Conservation (phyloP, 768 basidiomycete species). For the Russula foetens region DNA sequence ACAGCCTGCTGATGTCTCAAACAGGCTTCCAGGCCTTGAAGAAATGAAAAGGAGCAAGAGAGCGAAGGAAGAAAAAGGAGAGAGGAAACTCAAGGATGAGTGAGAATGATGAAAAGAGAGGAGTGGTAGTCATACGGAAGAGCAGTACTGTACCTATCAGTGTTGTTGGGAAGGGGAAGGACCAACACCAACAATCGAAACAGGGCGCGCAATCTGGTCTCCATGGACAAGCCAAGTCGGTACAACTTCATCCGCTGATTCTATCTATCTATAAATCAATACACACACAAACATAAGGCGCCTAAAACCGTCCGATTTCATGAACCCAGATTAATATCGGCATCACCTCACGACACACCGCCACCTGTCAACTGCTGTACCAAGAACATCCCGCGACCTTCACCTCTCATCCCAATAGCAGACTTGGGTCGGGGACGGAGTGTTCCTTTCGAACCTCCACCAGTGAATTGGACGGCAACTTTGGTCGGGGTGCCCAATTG, state of each 20-base stretch:
- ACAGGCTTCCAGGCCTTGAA: conserved; percentile 1
- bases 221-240: background rate
- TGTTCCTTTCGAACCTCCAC: conserved; percentile 25
- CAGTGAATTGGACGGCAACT: conserved; percentile 38
- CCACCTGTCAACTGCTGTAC: conserved; percentile 73
- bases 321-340: too few species aligned
- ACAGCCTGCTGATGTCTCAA: conserved; percentile 14
- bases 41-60: background rate
- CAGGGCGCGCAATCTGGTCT: background rate
- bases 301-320: too few species aligned
- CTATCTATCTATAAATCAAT: conserved; percentile 6
- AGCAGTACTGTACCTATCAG: background rate
- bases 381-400: conserved; percentile 67
- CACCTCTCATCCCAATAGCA: conserved; percentile 68
- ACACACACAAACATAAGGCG: background rate
- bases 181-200: background rate
- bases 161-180: too few species aligned
- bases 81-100: background rate
- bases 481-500: conserved; percentile 70
- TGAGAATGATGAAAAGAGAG: background rate
- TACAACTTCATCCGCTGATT: background rate
- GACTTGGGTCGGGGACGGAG: conserved; percentile 61
- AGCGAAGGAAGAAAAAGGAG: background rate
- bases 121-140: conserved; percentile 1
- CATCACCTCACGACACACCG: background rate